A percentile compares a stretch with the other conserved stretches of the same genome.
Evolutionary conservation across 306 rosid species (phyloP).

Genomic region (Inga leiocalycina): DNA sequence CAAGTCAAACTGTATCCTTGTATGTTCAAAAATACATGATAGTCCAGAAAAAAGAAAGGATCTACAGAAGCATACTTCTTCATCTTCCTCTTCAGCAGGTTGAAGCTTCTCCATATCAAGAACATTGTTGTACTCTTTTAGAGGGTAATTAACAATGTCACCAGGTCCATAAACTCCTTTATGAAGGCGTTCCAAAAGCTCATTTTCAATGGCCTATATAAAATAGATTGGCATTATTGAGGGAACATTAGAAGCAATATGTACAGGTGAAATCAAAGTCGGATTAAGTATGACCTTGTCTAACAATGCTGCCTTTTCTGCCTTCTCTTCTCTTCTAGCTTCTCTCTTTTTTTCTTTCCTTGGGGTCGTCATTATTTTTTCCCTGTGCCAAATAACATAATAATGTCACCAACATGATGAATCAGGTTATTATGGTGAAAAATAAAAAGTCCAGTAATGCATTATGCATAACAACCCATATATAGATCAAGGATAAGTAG

Average conservation of each 20-base stretch:
- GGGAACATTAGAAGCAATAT: slow-evolving; percentile 24
- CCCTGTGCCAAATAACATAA: slow-evolving; percentile 48
- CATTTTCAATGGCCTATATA: slow-evolving; percentile 71
- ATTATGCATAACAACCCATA: not conserved
- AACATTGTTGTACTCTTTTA: slow-evolving; percentile 52
- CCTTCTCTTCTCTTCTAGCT: slow-evolving; percentile 87
- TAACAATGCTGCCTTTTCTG: slow-evolving; percentile 70
- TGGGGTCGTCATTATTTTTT: slow-evolving; percentile 83
- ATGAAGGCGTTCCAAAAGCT: slow-evolving; percentile 74
- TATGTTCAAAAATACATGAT: slow-evolving; percentile 9
- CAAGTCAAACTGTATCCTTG: slow-evolving; percentile 1
- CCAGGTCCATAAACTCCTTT: slow-evolving; percentile 52
- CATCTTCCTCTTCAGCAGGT: slow-evolving; percentile 55
- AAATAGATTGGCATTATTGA: slow-evolving; percentile 30
- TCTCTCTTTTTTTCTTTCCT: slow-evolving; percentile 87
- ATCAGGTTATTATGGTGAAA: slow-evolving; percentile 7
- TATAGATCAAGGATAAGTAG: slow-evolving; percentile 29
- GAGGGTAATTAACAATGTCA: slow-evolving; percentile 68
- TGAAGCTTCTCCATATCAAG: slow-evolving; percentile 50
- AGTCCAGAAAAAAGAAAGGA: not conserved
- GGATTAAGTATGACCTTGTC: slow-evolving; percentile 60
- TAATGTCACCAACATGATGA: slow-evolving; percentile 14
- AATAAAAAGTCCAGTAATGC: not conserved
- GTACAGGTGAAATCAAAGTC: slow-evolving; percentile 10
- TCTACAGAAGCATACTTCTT: slow-evolving; percentile 50